Evolutionary conservation across 208 protist genomes (phyloP).

Genomic region (Phytomonas sp.): DNA sequence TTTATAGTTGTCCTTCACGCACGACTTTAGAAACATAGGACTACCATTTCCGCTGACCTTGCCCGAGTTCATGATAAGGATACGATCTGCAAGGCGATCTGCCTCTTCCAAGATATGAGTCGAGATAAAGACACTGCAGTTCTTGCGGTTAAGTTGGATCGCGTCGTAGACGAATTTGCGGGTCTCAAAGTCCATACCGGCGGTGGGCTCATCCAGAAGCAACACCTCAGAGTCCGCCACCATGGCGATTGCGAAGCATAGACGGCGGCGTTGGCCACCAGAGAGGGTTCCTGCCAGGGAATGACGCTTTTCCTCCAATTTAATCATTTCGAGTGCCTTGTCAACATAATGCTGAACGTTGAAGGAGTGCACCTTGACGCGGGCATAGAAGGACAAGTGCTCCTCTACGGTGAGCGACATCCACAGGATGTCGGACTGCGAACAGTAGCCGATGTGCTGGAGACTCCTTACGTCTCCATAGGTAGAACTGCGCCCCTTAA

Average conservation of each 20-base stretch:
- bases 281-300: conserved; percentile 40
- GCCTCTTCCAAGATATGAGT: conserved; percentile 96
- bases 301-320: conserved; percentile 50
- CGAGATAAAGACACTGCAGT: conserved; percentile 61
- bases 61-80: conserved; percentile 89
- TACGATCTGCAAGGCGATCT: conserved; percentile 89
- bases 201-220: conserved; percentile 89
- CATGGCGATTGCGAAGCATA: conserved; percentile 83
- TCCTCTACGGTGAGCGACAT: conserved; percentile 83
- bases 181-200: conserved; percentile 81
- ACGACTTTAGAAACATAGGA: conserved; percentile 73
- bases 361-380: conserved; percentile 68
- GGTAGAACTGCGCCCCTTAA: conserved; percentile 27
- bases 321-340: conserved; percentile 40
- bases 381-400: conserved; percentile 90
- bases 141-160: conserved; percentile 29
- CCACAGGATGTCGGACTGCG: conserved; percentile 92
- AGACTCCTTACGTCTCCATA: conserved; percentile 15
- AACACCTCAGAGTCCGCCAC: conserved; percentile 63
- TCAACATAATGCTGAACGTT: conserved; percentile 39
- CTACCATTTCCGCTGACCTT: conserved; percentile 51
- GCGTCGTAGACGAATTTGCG: conserved; percentile 68
- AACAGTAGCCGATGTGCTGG: conserved; percentile 90
- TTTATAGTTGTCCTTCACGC: conserved; percentile 57
- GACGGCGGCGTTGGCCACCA: conserved; percentile 73